phyloP scores from a whole-genome alignment of 139 green algal genomes.

The Deuterostichococcus epilithicus region DNA sequence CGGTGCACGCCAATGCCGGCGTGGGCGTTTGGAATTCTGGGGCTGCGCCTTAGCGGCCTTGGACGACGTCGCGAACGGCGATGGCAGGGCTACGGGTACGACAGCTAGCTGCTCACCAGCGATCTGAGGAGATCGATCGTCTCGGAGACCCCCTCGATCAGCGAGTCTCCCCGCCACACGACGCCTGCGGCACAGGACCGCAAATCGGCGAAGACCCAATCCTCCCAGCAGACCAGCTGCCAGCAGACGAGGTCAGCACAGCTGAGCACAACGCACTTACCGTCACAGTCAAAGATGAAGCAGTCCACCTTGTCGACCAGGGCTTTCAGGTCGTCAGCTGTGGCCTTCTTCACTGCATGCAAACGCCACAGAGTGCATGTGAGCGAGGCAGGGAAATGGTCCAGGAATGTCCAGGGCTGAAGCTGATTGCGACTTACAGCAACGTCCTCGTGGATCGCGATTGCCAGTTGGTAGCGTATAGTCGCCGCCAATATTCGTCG shows the following conservation, averaged over 20 bases:
- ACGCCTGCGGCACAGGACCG: conserved; percentile 59
- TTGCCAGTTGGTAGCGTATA: no score
- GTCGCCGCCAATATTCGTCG: no score
- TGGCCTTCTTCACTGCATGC: conserved; percentile 41
- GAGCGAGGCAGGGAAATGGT: no score
- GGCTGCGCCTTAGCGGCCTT: background rate
- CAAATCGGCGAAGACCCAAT: no score
- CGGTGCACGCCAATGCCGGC: background rate
- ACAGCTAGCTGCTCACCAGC: conserved; percentile 48
- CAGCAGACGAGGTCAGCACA: background rate
- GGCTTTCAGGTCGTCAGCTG: conserved; percentile 58
- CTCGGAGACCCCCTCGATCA: conserved; percentile 96
- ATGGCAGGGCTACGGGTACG: background rate
- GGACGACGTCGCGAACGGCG: background rate
- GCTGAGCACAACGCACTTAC: conserved; percentile 36
- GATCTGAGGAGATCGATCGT: conserved; percentile 88
- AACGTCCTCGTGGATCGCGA: no score
- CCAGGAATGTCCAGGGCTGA: no score
- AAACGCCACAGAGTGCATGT: no score
- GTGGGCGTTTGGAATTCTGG: background rate
- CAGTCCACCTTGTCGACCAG: conserved; percentile 88
- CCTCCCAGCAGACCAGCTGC: background rate
- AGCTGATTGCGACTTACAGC: no score
- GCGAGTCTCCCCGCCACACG: conserved; percentile 94
- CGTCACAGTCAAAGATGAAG: conserved; percentile 99